Conservation (phyloP, 2,329 filamentous ascomycete genomes). For the Biscogniauxia marginata region DNA sequence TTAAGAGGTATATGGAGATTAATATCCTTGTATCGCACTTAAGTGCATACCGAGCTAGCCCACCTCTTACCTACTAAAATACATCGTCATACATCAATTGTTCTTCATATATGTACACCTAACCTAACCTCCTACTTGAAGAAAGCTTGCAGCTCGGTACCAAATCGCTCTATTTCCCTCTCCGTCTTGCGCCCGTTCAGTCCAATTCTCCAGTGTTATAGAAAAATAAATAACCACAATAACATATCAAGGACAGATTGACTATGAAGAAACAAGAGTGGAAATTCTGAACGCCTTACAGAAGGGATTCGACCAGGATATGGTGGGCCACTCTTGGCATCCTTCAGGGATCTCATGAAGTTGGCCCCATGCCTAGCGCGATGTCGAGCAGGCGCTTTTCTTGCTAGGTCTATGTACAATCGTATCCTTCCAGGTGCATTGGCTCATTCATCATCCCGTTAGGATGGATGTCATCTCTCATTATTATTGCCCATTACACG, state of each 20-base stretch:
- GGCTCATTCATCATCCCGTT: not conserved
- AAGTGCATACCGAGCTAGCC: no score
- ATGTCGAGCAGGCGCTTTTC: conserved; percentile 22
- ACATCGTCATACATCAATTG: no score
- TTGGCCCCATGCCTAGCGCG: conserved; percentile 15
- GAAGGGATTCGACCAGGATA: not conserved
- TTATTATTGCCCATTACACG: not conserved
- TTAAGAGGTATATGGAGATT: not conserved
- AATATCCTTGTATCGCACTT: no score
- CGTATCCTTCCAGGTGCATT: not conserved
- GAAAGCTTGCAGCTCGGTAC: not conserved
- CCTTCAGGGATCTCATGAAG: conserved; percentile 17
- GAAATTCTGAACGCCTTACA: not conserved
- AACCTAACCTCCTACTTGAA: no score
- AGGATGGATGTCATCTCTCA: not conserved
- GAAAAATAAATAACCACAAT: conserved; percentile 3
- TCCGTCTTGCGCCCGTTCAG: not conserved
- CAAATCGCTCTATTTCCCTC: not conserved
- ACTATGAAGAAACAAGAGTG: not conserved
- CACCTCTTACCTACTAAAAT: no score
- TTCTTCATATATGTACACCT: no score
- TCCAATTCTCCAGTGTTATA: not conserved
- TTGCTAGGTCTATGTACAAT: conserved; percentile 1
- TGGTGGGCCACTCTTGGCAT: conserved; percentile 6
- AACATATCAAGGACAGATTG: not conserved